These are phyloP conservation scores for Populus pruinosa DNA, from an alignment of 345 rosid genomes.

Conservation along the genomic window DNA sequence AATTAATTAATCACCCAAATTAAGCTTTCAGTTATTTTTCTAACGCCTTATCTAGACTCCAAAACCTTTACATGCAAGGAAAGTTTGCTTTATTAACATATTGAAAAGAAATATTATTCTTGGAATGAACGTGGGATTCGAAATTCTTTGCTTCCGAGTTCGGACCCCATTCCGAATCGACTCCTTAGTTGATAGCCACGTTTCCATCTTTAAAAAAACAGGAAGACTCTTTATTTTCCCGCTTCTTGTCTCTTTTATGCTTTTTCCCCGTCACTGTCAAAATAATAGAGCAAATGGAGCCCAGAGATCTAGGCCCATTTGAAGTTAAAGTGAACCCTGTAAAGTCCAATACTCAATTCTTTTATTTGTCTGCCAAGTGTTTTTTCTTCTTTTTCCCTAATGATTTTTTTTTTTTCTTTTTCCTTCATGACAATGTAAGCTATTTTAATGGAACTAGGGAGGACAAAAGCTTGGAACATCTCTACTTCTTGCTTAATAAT, in stretches of 20 bases:
- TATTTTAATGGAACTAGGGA: too few species aligned
- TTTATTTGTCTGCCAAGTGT: neutral
- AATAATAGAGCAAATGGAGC: constrained; percentile 27
- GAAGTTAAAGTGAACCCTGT: neutral
- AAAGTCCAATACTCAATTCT: constrained; percentile 7
- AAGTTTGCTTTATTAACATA: constrained; percentile 1
- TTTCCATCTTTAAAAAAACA: neutral
- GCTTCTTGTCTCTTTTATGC: neutral
- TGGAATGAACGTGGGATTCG: neutral
- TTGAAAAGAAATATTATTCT: neutral
- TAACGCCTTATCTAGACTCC: constrained; percentile 11
- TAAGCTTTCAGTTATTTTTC: neutral
- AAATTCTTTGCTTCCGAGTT: neutral
- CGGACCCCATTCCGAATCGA: neutral
- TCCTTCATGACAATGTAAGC: neutral
- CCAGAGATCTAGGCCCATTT: constrained; percentile 28
- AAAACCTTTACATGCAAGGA: constrained; percentile 20
- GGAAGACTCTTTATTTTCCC: neutral
- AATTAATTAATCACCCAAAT: neutral
- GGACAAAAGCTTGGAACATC: too few species aligned
- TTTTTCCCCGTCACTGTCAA: neutral
- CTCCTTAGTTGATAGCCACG: neutral
- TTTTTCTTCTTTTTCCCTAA: neutral
- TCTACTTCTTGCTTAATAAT: too few species aligned
- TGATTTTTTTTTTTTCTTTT: neutral